phyloP scores from a whole-genome alignment of 345 rosid genomes.

The Citrus medica region DNA sequence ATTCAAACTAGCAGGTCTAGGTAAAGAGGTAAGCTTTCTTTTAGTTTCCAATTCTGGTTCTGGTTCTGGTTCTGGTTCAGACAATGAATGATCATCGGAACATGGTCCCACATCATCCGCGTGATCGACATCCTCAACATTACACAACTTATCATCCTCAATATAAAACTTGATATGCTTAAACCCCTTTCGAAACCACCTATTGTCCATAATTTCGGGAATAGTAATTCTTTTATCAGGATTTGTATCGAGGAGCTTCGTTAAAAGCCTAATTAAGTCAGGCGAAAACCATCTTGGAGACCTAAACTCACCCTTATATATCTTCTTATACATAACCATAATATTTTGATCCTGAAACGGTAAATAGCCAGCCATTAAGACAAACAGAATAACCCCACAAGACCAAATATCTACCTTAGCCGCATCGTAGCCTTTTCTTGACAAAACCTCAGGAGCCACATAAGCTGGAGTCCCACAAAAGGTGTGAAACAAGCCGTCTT shows the following conservation, averaged over 20 bases:
- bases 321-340: constrained; percentile 75
- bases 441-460: constrained; percentile 81
- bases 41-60: constrained; percentile 37
- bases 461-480: constrained; percentile 84
- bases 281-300: constrained; percentile 79
- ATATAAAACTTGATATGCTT: constrained; percentile 60
- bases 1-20: constrained; percentile 61
- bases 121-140: constrained; percentile 33
- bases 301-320: constrained; percentile 67
- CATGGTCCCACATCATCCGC: constrained; percentile 29
- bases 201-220: constrained; percentile 61
- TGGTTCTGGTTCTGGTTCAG: constrained; percentile 53
- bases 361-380: constrained; percentile 66
- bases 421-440: constrained; percentile 74
- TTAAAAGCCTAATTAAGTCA: constrained; percentile 49
- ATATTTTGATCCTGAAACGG: constrained; percentile 84
- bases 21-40: constrained; percentile 29
- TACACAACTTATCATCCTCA: constrained; percentile 46
- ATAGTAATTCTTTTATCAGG: constrained; percentile 69
- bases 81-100: constrained; percentile 42
- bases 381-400: constrained; percentile 82
- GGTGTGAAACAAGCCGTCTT: constrained; percentile 77
- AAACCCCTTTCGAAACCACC: constrained; percentile 79
- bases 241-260: constrained; percentile 68
- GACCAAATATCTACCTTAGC: constrained; percentile 90